phyloP scores from a whole-genome alignment of 176 grass and related monocot genomes.

The Zea mays region DNA sequence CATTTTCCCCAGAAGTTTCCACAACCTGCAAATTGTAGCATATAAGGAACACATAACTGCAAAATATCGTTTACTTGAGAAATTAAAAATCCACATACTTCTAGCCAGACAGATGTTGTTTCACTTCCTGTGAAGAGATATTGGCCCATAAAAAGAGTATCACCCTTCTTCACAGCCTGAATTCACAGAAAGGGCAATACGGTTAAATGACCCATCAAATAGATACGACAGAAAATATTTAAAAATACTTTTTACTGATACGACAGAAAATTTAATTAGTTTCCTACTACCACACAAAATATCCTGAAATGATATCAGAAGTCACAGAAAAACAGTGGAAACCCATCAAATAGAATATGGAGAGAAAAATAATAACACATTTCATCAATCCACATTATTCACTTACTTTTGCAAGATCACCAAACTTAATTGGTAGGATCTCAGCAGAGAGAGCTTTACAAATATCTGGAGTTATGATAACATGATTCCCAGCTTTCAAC shows the following conservation, averaged over 20 bases:
- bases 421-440: slow-evolving; percentile 76
- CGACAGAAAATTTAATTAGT: background rate
- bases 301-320: slow-evolving; percentile 1
- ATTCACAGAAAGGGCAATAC: slow-evolving; percentile 21
- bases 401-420: slow-evolving; percentile 84
- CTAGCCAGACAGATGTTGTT: slow-evolving; percentile 92
- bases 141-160: slow-evolving; percentile 96
- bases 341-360: background rate
- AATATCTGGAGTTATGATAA: slow-evolving; percentile 76
- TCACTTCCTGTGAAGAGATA: slow-evolving; percentile 99
- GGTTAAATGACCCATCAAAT: background rate
- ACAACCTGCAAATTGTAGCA: slow-evolving; percentile 54
- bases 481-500: slow-evolving; percentile 70
- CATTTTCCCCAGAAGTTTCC: slow-evolving; percentile 62
- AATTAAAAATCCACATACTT: slow-evolving; percentile 45
- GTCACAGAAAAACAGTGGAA: background rate
- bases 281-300: slow-evolving; percentile 8
- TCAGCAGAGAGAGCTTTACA: slow-evolving; percentile 69
- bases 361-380: background rate
- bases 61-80: slow-evolving; percentile 7
- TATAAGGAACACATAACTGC: slow-evolving; percentile 14
- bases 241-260: background rate
- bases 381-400: background rate
- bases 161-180: slow-evolving; percentile 83
- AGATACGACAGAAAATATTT: background rate